Evolutionary conservation across 495 filamentous ascomycete genomes (phyloP).

Genomic region (Aspergillus biplanus): DNA sequence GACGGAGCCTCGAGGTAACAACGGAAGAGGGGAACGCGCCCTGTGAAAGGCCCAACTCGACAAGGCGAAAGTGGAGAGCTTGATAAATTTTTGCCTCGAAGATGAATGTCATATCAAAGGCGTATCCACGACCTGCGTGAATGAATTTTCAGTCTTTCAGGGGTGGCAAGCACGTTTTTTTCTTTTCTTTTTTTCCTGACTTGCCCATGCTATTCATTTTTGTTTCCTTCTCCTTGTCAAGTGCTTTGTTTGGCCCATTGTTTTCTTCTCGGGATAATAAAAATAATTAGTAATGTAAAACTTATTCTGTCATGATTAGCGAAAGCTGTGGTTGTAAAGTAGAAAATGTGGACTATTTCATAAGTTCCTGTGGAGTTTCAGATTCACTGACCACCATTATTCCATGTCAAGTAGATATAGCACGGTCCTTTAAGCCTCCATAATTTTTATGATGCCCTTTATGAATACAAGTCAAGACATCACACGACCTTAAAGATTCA

Average conservation of each 20-base stretch:
- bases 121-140: neutral
- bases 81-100: too few species aligned
- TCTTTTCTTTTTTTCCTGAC: conserved; percentile 7
- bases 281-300: neutral
- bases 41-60: neutral
- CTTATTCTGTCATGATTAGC: too few species aligned
- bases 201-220: neutral
- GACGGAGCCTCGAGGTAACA: neutral
- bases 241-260: neutral
- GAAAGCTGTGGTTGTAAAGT: too few species aligned
- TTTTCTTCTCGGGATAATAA: neutral
- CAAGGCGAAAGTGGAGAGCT: neutral
- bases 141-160: neutral
- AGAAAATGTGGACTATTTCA: too few species aligned
- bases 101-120: neutral
- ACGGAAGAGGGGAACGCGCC: neutral
- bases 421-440: too few species aligned
- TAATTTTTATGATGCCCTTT: too few species aligned
- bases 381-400: too few species aligned
- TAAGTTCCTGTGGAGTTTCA: too few species aligned
- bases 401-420: too few species aligned
- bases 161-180: neutral
- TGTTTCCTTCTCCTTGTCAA: neutral
- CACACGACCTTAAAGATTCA: too few species aligned
- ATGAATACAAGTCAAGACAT: too few species aligned